Evolutionary conservation across 2,329 filamentous ascomycete genomes (phyloP), one percentile per base, ranked within the genome.

Genomic region (Lachnellula hyalina): DNA sequence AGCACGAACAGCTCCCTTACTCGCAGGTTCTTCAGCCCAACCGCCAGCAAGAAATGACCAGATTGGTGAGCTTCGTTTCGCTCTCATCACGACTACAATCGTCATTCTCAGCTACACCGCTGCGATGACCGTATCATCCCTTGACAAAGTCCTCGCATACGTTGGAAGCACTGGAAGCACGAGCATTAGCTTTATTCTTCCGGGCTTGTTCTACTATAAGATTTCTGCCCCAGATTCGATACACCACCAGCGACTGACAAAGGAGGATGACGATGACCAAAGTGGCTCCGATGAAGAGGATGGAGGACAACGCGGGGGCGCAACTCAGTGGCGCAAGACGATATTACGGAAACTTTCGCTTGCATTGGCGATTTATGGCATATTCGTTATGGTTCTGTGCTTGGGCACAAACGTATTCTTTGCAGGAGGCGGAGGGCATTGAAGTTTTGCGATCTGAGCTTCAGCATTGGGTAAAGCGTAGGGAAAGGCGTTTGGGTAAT

Each of bases 181-280:
- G 0, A 90, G 90, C 58, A 99, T 99, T 65, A 96, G 90, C 58
- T 99, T 99, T 70, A 97, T 99, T 61, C 79, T 99, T 0, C 94
- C 94, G 0, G 94, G 94, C 0, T 74, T 99, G 4, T 99, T 99
- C 72, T 99, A 97, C 73, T 99, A 97, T 75, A 97, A 97, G 73
- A 97, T 99, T 57, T 95, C 90, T 12, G 85, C 90, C 23, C 94
- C 94, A 0, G 87, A 96, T 53, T 93, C 89, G 45, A 81, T 86
- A 28, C 84, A 93, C 59, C 91, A 96, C 65, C 93, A 96, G 69
- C 83, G 87, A 14, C 76, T 97, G 9, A 77, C 90, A 59, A 97
- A 97, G 70, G 91, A 94, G 66, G 90, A 96, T 62, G 94, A 97
- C 64, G 89, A 93, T 60, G 77, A 81, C 38, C 86, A 88, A 48